phyloP scores from a whole-genome alignment of 1,139 yeast species.

The Saccharomycopsis hybrid region DNA sequence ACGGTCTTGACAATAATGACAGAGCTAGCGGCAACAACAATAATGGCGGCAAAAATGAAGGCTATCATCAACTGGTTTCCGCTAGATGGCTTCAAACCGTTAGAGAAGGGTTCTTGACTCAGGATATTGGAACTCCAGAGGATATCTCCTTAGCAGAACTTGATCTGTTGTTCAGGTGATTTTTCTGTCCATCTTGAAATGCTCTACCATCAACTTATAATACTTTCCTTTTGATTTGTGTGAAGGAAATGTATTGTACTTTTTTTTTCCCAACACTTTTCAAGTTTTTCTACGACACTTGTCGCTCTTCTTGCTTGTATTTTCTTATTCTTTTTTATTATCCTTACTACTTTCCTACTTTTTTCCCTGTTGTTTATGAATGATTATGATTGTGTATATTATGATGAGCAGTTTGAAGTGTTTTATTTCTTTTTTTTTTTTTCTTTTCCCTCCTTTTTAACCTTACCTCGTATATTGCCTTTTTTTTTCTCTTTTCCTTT shows the following conservation, averaged over 20 bases:
- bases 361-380: slow-evolving; percentile 2
- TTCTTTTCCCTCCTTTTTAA: slow-evolving; percentile 2
- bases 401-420: neutral
- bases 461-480: slow-evolving; percentile 1
- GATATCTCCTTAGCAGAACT: slow-evolving; percentile 66
- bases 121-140: slow-evolving; percentile 74
- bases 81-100: slow-evolving; percentile 65
- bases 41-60: slow-evolving; percentile 21
- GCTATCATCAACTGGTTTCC: slow-evolving; percentile 26
- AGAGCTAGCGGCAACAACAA: neutral
- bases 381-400: slow-evolving; percentile 9
- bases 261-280: too few relatives aligned
- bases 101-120: slow-evolving; percentile 62
- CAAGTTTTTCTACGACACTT: too few relatives aligned
- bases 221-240: too few relatives aligned
- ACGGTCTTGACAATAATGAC: slow-evolving; percentile 22
- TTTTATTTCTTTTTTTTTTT: neutral
- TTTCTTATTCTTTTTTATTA: neutral
- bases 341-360: neutral
- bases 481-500: slow-evolving; percentile 5
- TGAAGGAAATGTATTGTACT: too few relatives aligned
- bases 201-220: too few relatives aligned
- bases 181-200: neutral
- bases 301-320: slow-evolving; percentile 2
- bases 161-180: slow-evolving; percentile 52